A percentile compares a stretch with the other conserved stretches of the same genome.
These are phyloP conservation scores for Suillus subalutaceus DNA, from an alignment of 768 basidiomycete genomes.

Conservation along the genomic window DNA sequence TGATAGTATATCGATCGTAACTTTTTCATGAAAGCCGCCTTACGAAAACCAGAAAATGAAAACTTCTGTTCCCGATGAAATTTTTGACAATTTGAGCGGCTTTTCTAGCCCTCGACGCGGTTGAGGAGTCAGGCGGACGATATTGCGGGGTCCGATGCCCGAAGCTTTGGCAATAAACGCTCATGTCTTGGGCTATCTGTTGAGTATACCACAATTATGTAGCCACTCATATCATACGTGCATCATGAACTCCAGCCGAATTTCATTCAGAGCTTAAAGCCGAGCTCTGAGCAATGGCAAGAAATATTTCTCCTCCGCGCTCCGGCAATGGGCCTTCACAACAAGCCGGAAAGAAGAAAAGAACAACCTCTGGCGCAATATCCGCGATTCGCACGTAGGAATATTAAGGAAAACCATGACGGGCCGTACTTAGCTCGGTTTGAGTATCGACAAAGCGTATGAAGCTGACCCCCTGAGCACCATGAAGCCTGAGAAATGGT, in stretches of 20 bases:
- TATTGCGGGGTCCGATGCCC: not conserved
- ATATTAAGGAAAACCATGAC: not conserved
- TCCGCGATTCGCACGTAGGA: not conserved
- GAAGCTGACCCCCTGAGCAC: not conserved
- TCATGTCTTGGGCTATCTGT: not conserved
- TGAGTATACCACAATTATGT: not conserved
- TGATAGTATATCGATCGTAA: not conserved
- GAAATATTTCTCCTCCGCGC: not conserved
- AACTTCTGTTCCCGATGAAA: not conserved
- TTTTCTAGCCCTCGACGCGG: not conserved
- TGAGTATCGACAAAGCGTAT: not conserved
- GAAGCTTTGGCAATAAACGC: not conserved
- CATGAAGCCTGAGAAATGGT: not conserved
- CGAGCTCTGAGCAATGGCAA: not conserved
- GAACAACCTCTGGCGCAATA: not conserved
- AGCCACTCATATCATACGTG: not conserved
- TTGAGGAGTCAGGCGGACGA: not conserved
- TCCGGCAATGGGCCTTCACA: not conserved
- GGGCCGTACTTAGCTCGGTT: too few species aligned
- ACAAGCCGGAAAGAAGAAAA: not conserved
- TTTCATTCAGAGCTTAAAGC: not conserved
- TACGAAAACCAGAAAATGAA: not conserved
- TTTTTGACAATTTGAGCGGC: not conserved
- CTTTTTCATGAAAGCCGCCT: constrained; percentile 1
- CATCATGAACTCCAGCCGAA: not conserved